A percentile compares a stretch with the other conserved stretches of the same genome.
These are phyloP conservation scores for Fusarium ambrosium DNA, from an alignment of 2,329 filamentous ascomycete genomes.

Conservation along the genomic window DNA sequence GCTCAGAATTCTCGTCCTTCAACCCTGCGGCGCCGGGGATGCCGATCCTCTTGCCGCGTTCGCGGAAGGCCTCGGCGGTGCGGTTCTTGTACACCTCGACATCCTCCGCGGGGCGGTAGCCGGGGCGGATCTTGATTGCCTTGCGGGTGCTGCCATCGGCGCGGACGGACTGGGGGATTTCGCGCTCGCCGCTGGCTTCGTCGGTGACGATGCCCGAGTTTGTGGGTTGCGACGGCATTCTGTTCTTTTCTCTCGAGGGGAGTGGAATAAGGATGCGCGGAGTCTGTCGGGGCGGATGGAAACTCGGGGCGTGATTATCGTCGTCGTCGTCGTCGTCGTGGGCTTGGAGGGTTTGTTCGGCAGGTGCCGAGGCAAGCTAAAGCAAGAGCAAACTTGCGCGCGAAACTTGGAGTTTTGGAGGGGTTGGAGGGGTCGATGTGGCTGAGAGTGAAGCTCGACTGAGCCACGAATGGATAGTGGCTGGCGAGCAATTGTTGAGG, in stretches of 20 bases:
- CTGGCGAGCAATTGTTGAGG: slow-evolving; percentile 1
- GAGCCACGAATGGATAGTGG: slow-evolving; percentile 26
- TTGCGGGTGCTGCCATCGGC: slow-evolving; percentile 92
- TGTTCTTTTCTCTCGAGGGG: slow-evolving; percentile 1
- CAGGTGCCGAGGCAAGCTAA: slow-evolving; percentile 31
- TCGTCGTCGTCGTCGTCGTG: neutral
- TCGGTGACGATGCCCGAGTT: slow-evolving; percentile 84
- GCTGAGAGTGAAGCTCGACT: neutral
- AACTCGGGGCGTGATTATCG: slow-evolving; percentile 15
- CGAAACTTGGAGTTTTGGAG: slow-evolving; percentile 17
- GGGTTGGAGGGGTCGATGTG: slow-evolving; percentile 30
- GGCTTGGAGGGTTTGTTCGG: slow-evolving; percentile 15
- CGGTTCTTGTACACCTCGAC: slow-evolving; percentile 96
- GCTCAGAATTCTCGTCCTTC: slow-evolving; percentile 63
- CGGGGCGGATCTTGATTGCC: slow-evolving; percentile 93
- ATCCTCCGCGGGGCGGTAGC: slow-evolving; percentile 94
- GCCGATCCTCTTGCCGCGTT: slow-evolving; percentile 70
- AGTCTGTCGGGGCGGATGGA: neutral
- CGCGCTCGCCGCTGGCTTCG: slow-evolving; percentile 80
- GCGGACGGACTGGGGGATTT: slow-evolving; percentile 89
- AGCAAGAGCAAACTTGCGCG: neutral
- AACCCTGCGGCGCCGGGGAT: slow-evolving; percentile 80
- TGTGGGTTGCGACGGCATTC: slow-evolving; percentile 66
- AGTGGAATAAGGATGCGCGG: neutral
- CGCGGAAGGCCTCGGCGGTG: slow-evolving; percentile 87